Evolutionary conservation across 2,329 filamentous ascomycete species (phyloP).

Genomic region (Aspergillus sojae): DNA sequence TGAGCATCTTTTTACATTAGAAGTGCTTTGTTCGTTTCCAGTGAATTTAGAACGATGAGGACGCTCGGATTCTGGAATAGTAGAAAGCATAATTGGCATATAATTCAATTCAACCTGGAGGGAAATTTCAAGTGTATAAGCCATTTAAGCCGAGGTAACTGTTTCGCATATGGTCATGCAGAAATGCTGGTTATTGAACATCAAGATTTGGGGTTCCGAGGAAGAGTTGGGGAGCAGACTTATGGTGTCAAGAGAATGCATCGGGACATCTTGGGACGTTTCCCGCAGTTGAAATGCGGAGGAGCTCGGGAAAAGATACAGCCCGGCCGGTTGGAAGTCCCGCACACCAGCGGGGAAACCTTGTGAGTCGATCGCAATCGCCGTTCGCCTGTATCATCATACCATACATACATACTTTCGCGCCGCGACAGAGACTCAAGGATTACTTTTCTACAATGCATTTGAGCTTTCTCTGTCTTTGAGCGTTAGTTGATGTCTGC

Average conservation of each 20-base stretch:
- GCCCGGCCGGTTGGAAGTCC: conserved; percentile 15
- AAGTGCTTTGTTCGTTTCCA: not conserved
- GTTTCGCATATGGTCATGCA: not conserved
- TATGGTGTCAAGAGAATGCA: not conserved
- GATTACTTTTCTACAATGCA: conserved; percentile 2
- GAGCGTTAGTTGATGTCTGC: conserved; percentile 28
- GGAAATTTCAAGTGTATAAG: not conserved
- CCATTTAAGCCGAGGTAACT: not conserved
- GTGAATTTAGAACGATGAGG: not conserved
- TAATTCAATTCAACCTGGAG: not conserved
- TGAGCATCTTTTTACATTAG: not conserved
- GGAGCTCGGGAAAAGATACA: conserved; percentile 23
- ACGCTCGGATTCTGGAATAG: not conserved
- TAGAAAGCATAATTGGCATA: not conserved
- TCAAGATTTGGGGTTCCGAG: not conserved
- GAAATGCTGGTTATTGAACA: not conserved
- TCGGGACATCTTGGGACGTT: not conserved
- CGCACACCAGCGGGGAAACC: conserved; percentile 23
- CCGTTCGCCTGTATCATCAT: conserved; percentile 17
- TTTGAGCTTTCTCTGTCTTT: not conserved
- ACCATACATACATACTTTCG: conserved; percentile 13
- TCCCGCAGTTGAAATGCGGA: conserved; percentile 23
- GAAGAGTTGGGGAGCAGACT: not conserved
- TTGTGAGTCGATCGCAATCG: conserved; percentile 18
- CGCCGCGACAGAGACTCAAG: conserved; percentile 10